Evolutionary conservation across 768 basidiomycete species (phyloP).

Genomic region (Lactifluus echinatus): DNA sequence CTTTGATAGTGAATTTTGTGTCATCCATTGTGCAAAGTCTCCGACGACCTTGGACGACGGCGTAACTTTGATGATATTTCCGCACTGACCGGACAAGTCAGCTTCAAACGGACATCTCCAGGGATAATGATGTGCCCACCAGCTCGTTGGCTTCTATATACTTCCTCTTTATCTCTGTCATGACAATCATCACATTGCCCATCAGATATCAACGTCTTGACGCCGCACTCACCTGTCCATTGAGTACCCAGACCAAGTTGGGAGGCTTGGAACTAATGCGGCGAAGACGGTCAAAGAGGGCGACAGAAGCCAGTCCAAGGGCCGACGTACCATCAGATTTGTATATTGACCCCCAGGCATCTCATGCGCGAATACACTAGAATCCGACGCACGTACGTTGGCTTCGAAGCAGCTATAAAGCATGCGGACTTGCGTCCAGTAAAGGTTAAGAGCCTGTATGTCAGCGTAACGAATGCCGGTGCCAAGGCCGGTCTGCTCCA

Average conservation of each 20-base stretch:
- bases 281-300: constrained; percentile 17
- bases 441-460: constrained; percentile 93
- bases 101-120: constrained; percentile 5
- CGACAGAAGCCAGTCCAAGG: constrained; percentile 12
- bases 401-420: constrained; percentile 97
- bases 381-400: constrained; percentile 93
- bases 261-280: constrained; percentile 85
- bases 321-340: constrained; percentile 71
- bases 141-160: constrained; percentile 97
- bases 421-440: constrained; percentile 96
- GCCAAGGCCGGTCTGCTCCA: constrained; percentile 90
- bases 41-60: constrained; percentile 99
- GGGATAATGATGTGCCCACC: constrained; percentile 35
- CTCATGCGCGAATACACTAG: constrained; percentile 97
- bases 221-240: constrained; percentile 62
- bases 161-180: constrained; percentile 88
- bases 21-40: constrained; percentile 99
- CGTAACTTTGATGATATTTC: constrained; percentile 98
- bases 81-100: constrained; percentile 48
- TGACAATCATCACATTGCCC: background rate
- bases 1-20: constrained; percentile 84
- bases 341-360: constrained; percentile 99
- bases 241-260: constrained; percentile 96
- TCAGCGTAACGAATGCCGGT: constrained; percentile 96
- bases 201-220: background rate